Base-by-base conservation (phyloP, 2,329 filamentous ascomycete genomes). In the Trichocomaceae sp. region DNA sequence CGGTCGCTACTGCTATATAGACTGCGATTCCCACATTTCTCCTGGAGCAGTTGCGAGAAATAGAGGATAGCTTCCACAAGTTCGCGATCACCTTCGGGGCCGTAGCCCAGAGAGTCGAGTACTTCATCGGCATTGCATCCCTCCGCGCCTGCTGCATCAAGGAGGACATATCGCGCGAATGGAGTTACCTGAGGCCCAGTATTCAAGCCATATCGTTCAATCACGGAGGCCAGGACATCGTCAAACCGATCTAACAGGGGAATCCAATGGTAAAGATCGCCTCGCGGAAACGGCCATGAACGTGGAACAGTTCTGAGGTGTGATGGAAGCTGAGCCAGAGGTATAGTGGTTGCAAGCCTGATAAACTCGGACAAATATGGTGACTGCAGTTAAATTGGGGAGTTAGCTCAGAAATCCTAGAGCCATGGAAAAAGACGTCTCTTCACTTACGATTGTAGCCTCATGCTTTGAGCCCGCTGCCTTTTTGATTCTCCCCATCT, bases 251-350 rank as follows among this genome's bases (percentile, higher is more conserved):
- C 95, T 57, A 99, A 76, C 22, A 96, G 81, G 26, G 88, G 86
- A 62, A 99, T 96, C 95, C 95, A 99, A 77, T 99, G 92, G 69
- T 97, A 97, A 29, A 97, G 78, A 70, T 99, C 93, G 58, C 93
- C 95, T 69, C 92, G 84, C 39, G 92, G 92, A 66, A 97, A 95
- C 2, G 91, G 90, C 93, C 93, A 99, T 80, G 86, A 80, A 60
- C 85, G 85, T 56, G 92, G 90, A 69, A 97, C 97, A 54, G 81
- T 82, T 63, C 80, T 79, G 61, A 99, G 86, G 62, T 87, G 83
- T 63, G 82, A 76, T 62, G 90, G 88, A 61, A 99, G 80, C 68
- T 88, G 82, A 64, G 86, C 84, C 64, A 96, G 76, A 47, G 90
- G 82, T 55, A 68, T 57, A 52, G 60, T 66, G 61, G 83, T 84